Evolutionary conservation across 305 asterid species (phyloP).

Genomic region (Plantago rigida): DNA sequence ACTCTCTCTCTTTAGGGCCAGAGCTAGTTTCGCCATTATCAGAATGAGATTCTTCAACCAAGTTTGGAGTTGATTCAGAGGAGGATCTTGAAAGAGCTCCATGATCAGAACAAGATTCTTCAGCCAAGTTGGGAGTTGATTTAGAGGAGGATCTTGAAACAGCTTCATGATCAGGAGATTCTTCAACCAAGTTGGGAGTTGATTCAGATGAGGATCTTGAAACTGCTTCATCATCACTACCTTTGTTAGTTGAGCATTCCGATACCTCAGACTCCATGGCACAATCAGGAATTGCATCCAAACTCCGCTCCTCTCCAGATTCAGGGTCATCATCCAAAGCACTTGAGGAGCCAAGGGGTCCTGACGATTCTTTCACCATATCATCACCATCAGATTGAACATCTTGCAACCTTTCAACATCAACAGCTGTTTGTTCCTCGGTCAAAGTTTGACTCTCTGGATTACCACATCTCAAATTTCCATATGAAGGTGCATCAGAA

Average conservation of each 20-base stretch:
- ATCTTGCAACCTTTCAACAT: constrained; percentile 26
- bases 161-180: constrained; percentile 20
- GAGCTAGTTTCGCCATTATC: constrained; percentile 21
- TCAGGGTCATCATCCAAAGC: constrained; percentile 23
- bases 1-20: constrained; percentile 24
- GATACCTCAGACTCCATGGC: constrained; percentile 17
- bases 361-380: constrained; percentile 26
- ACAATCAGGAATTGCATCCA: constrained; percentile 18
- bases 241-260: constrained; percentile 27
- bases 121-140: constrained; percentile 22
- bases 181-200: constrained; percentile 23
- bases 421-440: constrained; percentile 27
- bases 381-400: constrained; percentile 27
- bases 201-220: constrained; percentile 26
- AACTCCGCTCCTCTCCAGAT: constrained; percentile 23
- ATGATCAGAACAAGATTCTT: constrained; percentile 24
- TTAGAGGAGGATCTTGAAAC: constrained; percentile 10
- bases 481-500: constrained; percentile 28
- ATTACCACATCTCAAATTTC: constrained; percentile 23
- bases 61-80: constrained; percentile 22
- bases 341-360: constrained; percentile 22
- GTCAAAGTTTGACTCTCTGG: constrained; percentile 27
- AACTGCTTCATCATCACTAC: constrained; percentile 26
- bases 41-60: constrained; percentile 23
- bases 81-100: background rate